Percentiles rank a stretch among this genome's conserved stretches.
These are phyloP conservation scores for Backusella macrospora DNA, from an alignment of 192 early-diverging fungal species.

Conservation along the genomic window DNA sequence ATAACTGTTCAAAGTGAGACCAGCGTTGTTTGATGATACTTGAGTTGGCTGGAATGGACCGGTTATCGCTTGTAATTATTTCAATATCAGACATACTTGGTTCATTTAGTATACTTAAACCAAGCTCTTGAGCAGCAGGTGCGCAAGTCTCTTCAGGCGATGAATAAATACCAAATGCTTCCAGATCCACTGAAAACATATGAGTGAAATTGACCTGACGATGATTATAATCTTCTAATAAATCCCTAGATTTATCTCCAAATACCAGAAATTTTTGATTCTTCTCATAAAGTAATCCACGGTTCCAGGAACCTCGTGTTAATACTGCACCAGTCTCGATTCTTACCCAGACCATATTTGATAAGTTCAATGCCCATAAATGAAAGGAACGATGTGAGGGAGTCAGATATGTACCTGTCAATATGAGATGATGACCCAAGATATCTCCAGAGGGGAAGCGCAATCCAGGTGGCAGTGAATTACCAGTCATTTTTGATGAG, in stretches of 20 bases:
- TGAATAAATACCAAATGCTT: conserved; percentile 69
- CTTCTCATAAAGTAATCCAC: conserved; percentile 64
- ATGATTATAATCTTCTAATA: conserved; percentile 76
- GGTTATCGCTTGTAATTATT: conserved; percentile 52
- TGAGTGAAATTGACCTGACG: conserved; percentile 79
- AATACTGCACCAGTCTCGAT: conserved; percentile 69
- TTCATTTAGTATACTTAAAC: conserved; percentile 55
- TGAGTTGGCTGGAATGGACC: conserved; percentile 56
- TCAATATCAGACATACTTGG: conserved; percentile 57
- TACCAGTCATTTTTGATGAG: conserved; percentile 65
- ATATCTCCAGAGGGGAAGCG: conserved; percentile 73
- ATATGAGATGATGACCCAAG: conserved; percentile 64
- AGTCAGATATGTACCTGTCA: conserved; percentile 72
- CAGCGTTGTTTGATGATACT: conserved; percentile 51
- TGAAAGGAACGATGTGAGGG: conserved; percentile 63
- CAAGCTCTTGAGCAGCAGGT: conserved; percentile 55
- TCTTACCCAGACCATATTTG: conserved; percentile 61
- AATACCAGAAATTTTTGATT: conserved; percentile 68
- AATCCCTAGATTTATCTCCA: conserved; percentile 65
- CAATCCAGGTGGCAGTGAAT: conserved; percentile 65
- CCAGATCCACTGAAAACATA: conserved; percentile 66
- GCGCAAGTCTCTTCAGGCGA: conserved; percentile 53
- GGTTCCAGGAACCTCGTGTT: conserved; percentile 74
- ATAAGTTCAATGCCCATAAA: conserved; percentile 69
- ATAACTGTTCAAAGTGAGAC: conserved; percentile 51